These are phyloP conservation scores for Canavalia ensiformis DNA, from an alignment of 306 rosid genomes.

Conservation along the genomic window DNA sequence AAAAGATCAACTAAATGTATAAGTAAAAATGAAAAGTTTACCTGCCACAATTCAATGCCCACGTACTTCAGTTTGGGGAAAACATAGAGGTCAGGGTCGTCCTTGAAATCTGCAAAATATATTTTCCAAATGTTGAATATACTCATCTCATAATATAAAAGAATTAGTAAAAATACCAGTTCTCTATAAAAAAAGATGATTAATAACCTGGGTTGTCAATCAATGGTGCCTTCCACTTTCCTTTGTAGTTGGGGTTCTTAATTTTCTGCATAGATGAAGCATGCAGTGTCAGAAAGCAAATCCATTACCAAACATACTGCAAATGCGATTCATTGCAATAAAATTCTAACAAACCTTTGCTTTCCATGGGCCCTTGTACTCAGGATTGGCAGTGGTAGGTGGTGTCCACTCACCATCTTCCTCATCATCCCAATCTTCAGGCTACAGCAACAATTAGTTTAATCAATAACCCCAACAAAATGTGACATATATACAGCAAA, in stretches of 20 bases:
- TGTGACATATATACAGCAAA: conserved; percentile 27
- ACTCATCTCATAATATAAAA: conserved; percentile 5
- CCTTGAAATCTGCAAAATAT: conserved; percentile 77
- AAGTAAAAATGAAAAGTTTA: conserved; percentile 37
- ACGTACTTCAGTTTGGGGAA: conserved; percentile 93
- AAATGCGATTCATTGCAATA: not conserved
- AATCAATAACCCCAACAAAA: conserved; percentile 37
- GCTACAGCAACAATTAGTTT: conserved; percentile 61
- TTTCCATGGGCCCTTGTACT: conserved; percentile 97
- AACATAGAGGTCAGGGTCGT: conserved; percentile 92
- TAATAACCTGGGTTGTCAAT: conserved; percentile 94
- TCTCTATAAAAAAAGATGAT: conserved; percentile 1
- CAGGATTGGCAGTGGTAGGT: conserved; percentile 97
- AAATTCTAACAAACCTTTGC: conserved; percentile 74
- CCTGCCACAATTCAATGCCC: conserved; percentile 99
- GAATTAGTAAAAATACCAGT: not conserved
- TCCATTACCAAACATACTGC: not conserved
- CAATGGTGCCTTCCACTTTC: conserved; percentile 97
- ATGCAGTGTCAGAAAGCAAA: conserved; percentile 40
- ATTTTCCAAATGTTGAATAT: conserved; percentile 30
- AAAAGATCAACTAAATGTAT: not conserved
- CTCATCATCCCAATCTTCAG: conserved; percentile 99
- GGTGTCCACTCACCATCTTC: conserved; percentile 99
- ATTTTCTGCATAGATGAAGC: conserved; percentile 67
- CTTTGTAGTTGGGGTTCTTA: conserved; percentile 92